These are phyloP conservation scores for Backusella parvicylindrica DNA, from an alignment of 192 early-diverging fungal species.

Conservation along the genomic window DNA sequence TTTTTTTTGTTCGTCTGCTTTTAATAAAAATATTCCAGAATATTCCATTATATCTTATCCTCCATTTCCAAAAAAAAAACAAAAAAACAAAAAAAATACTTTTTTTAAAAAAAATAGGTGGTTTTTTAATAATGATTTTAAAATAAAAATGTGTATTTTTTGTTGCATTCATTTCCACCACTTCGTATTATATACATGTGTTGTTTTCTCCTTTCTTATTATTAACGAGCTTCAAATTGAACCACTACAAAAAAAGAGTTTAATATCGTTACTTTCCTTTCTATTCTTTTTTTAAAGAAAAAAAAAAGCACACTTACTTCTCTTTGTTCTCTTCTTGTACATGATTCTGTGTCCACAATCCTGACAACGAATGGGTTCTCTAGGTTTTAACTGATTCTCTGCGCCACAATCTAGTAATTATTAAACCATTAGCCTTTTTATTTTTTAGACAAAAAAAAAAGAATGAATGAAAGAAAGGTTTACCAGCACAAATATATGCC, in stretches of 20 bases:
- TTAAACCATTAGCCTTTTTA: background rate
- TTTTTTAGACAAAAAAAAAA: too few relatives aligned
- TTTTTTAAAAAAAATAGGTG: background rate
- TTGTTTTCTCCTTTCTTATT: background rate
- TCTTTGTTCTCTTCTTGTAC: constrained; percentile 96
- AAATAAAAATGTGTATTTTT: background rate
- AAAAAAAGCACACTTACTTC: constrained; percentile 55
- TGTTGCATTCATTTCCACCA: background rate
- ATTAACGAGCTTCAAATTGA: constrained; percentile 95
- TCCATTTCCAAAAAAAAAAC: too few relatives aligned
- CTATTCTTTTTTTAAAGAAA: background rate
- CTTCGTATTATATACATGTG: background rate
- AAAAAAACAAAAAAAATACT: too few relatives aligned
- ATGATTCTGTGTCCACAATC: constrained; percentile 96
- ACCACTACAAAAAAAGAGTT: constrained; percentile 64
- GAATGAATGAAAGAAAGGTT: background rate
- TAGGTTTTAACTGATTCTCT: constrained; percentile 89
- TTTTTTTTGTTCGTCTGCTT: background rate
- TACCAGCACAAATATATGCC: constrained; percentile 42
- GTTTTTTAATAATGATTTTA: background rate
- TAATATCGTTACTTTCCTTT: background rate
- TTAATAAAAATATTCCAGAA: background rate
- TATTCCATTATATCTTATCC: background rate
- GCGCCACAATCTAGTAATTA: constrained; percentile 66
- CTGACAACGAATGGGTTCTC: constrained; percentile 94